Base-by-base conservation (phyloP, 306 rosid genomes). In the Neltuma alba region DNA sequence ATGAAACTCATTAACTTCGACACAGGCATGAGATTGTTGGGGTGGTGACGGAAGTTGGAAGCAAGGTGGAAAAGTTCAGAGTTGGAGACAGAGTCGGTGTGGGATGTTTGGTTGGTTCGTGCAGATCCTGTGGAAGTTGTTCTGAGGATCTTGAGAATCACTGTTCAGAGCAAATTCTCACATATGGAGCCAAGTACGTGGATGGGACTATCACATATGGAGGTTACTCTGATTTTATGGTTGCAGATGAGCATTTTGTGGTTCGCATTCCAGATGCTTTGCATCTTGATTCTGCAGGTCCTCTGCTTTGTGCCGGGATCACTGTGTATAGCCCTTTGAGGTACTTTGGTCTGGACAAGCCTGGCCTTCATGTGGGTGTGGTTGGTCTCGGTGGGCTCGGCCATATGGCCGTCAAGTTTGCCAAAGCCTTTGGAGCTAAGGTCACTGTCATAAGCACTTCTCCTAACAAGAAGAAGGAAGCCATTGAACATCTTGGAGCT, bases 371-470 rank as follows among this genome's bases (percentile, higher is more conserved):
- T n/a, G 0, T 88, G 5, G 92, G 85, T 3, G 88, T 88, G 9
- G 92, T 87, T 20, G 92, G 91, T 8, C 86, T 90, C 2, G 92
- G 94, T 11, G 94, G 89, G 1, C 63, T 90, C 0, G 91, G 94
- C 9, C 94, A 88, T 5, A 61, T 90, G 76, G 92, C 89, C 6
- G 83, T 90, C 1, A 90, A 90, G 40, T 88, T 90, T 74, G 89
- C 88, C 5, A 88, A 88, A 82, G 87, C 92, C 41, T 18, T 90
- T 63, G 92, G 94, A 3, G 78, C 62, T 15, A 83, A 85, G 62
- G 62, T 55, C 31, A 55, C 31, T 55, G 33, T 23, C 31, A 23
- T 55, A 4, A 55, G 62, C 10, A 55, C 62, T 3, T 55, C 62
- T 55, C 62, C 62, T 9, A 55, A 55, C 31, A 55, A 55, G 16